phyloP scores from a whole-genome alignment of 2,329 filamentous ascomycete species.

The Didymella segeticola region DNA sequence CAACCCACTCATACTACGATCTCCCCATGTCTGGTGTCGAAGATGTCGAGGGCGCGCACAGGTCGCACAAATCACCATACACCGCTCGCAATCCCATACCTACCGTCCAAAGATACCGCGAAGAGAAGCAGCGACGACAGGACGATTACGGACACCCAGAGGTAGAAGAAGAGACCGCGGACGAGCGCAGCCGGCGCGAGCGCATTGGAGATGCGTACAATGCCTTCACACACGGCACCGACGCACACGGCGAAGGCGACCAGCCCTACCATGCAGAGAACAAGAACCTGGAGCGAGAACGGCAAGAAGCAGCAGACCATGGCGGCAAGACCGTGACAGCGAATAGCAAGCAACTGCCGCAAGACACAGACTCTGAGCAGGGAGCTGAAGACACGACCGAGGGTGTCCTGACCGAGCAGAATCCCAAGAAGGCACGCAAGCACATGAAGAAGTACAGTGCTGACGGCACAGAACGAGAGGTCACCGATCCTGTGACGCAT shows the following conservation, averaged over 20 bases:
- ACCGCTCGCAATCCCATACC: constrained; percentile 54
- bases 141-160: constrained; percentile 40
- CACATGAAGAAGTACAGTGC: constrained; percentile 57
- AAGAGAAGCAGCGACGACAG: constrained; percentile 54
- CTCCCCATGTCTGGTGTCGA: constrained; percentile 51
- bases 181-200: constrained; percentile 43
- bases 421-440: constrained; percentile 58
- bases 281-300: constrained; percentile 42
- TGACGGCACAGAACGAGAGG: constrained; percentile 61
- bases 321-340: constrained; percentile 31
- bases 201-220: constrained; percentile 47
- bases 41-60: constrained; percentile 47
- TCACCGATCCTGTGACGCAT: constrained; percentile 77
- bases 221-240: constrained; percentile 41
- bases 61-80: constrained; percentile 52
- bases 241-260: constrained; percentile 27
- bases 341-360: constrained; percentile 21
- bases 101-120: constrained; percentile 55
- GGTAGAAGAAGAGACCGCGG: constrained; percentile 23
- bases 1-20: background rate
- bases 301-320: constrained; percentile 41
- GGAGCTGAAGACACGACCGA: constrained; percentile 54
- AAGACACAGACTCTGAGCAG: constrained; percentile 31
- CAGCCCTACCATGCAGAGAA: constrained; percentile 46
- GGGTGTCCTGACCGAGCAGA: constrained; percentile 40